Evolutionary conservation across 495 filamentous ascomycete species (phyloP), one percentile per base, ranked within the genome.

Genomic region (Tuber calosporum): DNA sequence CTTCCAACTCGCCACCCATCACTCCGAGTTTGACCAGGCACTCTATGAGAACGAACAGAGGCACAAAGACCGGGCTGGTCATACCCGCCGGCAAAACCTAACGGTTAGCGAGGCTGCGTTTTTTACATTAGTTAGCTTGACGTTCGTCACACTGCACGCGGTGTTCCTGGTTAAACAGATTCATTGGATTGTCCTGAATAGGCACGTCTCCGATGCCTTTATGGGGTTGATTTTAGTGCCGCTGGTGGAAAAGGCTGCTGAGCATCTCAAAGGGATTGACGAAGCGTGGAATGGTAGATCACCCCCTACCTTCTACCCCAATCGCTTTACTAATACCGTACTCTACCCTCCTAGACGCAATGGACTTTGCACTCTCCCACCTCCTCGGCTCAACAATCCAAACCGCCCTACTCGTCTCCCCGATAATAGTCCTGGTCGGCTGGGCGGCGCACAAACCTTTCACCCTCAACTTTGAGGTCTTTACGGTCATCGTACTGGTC

Each of bases 321-420:
- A 34, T 2, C 30, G 17, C 36, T 20, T 76, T 4, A 85, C 74
- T 38, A 19, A 67, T 22, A 48, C n/a, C n/a, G n/a, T n/a, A n/a
- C n/a, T 58, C n/a, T 11, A 22, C n/a, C 22, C 43, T 22, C 1
- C 20, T 13, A 58, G 48, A 74, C 26, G 70, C 86, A 80, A 91
- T 92, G 88, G 97, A 97, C 84, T 95, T 96, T 82, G 94, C 94
- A 0, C 87, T 98, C 11, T 90, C 92, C 67, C 93, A 97, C 83
- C 91, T 95, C 70, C 88, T 98, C 58, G 93, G 92, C 26, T 89
- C 92, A 19, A 92, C 91, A 6, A 90, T 97, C 68, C 94, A 97
- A 81, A 98, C 94, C 0, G 93, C 93, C 17, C 86, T 97, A 48
- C 86, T 98, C 78, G 97, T 97, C 79, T 91, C 90, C 0, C 93